These are phyloP conservation scores for Leucaena leucocephala DNA, from an alignment of 306 rosid species.

Conservation along the genomic window DNA sequence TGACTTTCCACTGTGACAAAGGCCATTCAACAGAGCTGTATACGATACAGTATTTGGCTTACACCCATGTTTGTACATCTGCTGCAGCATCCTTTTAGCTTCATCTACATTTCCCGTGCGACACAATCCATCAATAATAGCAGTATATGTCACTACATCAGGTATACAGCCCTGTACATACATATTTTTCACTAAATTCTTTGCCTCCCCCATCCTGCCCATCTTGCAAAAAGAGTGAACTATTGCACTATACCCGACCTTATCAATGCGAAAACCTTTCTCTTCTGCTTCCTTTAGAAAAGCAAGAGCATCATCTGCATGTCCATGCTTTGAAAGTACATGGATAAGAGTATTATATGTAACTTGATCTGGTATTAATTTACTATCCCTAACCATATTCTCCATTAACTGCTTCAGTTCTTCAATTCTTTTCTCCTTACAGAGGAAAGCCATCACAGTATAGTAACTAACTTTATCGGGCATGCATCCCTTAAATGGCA, in stretches of 20 bases:
- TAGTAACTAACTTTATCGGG: constrained; percentile 89
- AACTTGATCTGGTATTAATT: constrained; percentile 73
- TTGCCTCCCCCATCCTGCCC: constrained; percentile 65
- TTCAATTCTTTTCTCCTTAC: constrained; percentile 63
- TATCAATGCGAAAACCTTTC: constrained; percentile 67
- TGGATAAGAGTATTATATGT: constrained; percentile 80
- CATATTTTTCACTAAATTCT: constrained; percentile 73
- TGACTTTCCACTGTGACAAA: constrained; percentile 77
- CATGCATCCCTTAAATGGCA: constrained; percentile 65
- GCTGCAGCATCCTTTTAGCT: constrained; percentile 81
- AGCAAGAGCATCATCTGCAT: constrained; percentile 69
- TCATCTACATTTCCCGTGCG: constrained; percentile 76
- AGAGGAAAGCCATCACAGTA: constrained; percentile 75
- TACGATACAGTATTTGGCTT: constrained; percentile 80
- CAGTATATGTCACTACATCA: constrained; percentile 85
- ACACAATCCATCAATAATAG: constrained; percentile 75
- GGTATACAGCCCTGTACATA: constrained; percentile 69
- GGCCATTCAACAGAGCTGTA: constrained; percentile 79
- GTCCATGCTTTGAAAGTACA: constrained; percentile 69
- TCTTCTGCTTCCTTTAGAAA: constrained; percentile 80
- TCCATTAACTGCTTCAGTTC: constrained; percentile 63
- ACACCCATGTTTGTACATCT: constrained; percentile 86
- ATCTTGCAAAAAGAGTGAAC: constrained; percentile 77
- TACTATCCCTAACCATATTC: constrained; percentile 57
- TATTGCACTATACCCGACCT: constrained; percentile 83